Base-by-base conservation (phyloP, 345 rosid genomes). In the Viola odorata region DNA sequence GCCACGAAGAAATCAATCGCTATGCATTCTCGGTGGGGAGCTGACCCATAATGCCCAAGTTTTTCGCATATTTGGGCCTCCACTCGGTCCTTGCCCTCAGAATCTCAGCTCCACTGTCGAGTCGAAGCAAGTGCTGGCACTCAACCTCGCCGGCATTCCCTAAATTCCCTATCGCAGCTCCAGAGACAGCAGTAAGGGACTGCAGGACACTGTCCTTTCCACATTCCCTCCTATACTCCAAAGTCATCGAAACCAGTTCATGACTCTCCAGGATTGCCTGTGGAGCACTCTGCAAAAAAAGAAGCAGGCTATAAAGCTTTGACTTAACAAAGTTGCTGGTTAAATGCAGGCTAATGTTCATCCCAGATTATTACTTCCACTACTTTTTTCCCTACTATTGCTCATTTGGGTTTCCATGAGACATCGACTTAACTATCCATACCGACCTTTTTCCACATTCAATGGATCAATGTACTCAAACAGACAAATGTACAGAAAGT, bases 211-310 rank as follows among this genome's bases (percentile, higher is more conserved):
- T 84, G 84, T 91, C 96, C 77, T 67, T 86, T 23, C 95, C 98
- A 13, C 99, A 95, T 75, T 95, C 99, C 82, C 96, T 86, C 68
- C 96, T 75, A 45, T 95, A 95, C 80, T 95, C 99, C 66, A 95
- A 68, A 9, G 95, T 85, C 76, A 95, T 67, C 72, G 88, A 64
- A 8, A 81, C 74, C 49, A 95, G 98, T 80, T 86, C 85, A 57
- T 84, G 90, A 42, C 69, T 79, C 95, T 95, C 99, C 78, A 91
- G 77, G 58, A 95, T 78, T 53, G 80, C 70, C 63, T 65, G 81
- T 0, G 99, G 99, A 79, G 98, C 91, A 77, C 99, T 84, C 94
- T 88, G 89, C 15, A 41, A 50, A 41, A 9, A 45, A 3, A 54
- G 3, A 37, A 54, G 5, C 42, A 9, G 0, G n/a, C 37, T 12